Conservation (phyloP, 164 flowering plant genomes). For the Santalum album region DNA sequence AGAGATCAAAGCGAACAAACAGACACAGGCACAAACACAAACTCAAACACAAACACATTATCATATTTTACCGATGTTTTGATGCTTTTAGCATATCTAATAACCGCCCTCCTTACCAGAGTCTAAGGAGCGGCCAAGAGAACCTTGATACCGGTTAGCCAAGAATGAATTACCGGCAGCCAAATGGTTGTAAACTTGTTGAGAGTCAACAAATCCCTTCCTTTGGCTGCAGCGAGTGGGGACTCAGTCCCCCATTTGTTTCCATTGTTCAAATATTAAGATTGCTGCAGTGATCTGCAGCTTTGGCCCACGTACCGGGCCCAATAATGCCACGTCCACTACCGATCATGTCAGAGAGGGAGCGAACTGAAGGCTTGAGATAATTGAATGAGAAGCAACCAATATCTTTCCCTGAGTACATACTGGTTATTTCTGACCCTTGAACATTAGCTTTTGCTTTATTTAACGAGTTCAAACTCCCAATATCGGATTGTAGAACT, state of each 20-base stretch:
- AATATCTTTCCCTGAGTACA: neutral
- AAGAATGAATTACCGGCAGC: neutral
- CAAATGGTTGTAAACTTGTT: constrained; percentile 13
- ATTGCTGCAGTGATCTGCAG: constrained; percentile 33
- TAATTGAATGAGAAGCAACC: neutral
- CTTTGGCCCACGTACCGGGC: neutral
- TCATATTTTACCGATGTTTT: no score
- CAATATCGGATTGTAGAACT: neutral
- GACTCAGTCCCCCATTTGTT: constrained; percentile 8
- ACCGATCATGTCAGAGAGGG: neutral
- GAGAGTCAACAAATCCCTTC: constrained; percentile 18
- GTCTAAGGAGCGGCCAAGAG: neutral
- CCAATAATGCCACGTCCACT: neutral
- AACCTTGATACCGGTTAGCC: neutral
- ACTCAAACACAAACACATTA: no score
- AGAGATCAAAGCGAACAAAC: no score
- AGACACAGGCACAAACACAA: no score
- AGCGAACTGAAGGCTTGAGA: neutral
- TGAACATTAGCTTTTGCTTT: neutral
- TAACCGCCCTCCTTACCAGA: neutral
- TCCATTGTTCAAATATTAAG: constrained; percentile 35
- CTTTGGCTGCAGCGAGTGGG: constrained; percentile 31
- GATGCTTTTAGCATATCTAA: no score
- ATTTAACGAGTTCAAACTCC: neutral
- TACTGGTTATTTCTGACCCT: neutral